Percentiles rank a stretch among this genome's conserved stretches.
These are phyloP conservation scores for Cladosporium sp. DNA, from an alignment of 2,329 filamentous ascomycete species.

Conservation along the genomic window DNA sequence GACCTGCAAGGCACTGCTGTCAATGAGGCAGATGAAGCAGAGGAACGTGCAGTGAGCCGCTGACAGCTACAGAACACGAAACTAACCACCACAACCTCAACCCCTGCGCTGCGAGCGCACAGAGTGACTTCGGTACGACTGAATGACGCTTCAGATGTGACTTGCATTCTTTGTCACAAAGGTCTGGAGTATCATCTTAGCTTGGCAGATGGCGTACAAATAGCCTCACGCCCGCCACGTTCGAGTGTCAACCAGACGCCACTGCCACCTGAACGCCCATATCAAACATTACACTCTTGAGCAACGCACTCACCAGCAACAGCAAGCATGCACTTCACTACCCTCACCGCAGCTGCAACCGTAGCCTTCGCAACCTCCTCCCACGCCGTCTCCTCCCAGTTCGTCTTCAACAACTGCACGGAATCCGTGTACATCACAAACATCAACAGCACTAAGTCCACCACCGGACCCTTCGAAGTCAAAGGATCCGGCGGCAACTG, in stretches of 20 bases:
- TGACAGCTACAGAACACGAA: slow-evolving; percentile 15
- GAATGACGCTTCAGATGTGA: slow-evolving; percentile 12
- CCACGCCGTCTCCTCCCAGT: slow-evolving; percentile 23
- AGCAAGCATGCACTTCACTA: slow-evolving; percentile 27
- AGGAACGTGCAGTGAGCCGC: slow-evolving; percentile 15
- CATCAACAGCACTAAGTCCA: slow-evolving; percentile 28
- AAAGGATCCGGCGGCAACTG: slow-evolving; percentile 29
- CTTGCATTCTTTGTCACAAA: slow-evolving; percentile 13
- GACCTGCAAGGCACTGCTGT: slow-evolving; percentile 21
- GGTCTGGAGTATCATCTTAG: neutral
- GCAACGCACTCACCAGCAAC: slow-evolving; percentile 8
- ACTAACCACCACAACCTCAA: neutral
- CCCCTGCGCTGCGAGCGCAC: slow-evolving; percentile 11
- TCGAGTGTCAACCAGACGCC: slow-evolving; percentile 1
- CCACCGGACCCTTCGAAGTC: slow-evolving; percentile 21
- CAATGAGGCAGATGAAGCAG: slow-evolving; percentile 3
- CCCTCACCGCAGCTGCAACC: slow-evolving; percentile 22
- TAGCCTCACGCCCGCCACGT: neutral
- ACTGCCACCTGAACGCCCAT: slow-evolving; percentile 6
- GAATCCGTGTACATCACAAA: slow-evolving; percentile 32
- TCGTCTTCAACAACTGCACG: slow-evolving; percentile 35
- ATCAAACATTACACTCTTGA: neutral
- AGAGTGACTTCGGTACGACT: slow-evolving; percentile 16
- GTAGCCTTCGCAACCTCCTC: slow-evolving; percentile 24
- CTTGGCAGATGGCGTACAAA: slow-evolving; percentile 14